Percentiles rank a stretch among this genome's conserved stretches.
Conservation (phyloP, 2,329 filamentous ascomycete genomes). For the Phialocephala subalpina region DNA sequence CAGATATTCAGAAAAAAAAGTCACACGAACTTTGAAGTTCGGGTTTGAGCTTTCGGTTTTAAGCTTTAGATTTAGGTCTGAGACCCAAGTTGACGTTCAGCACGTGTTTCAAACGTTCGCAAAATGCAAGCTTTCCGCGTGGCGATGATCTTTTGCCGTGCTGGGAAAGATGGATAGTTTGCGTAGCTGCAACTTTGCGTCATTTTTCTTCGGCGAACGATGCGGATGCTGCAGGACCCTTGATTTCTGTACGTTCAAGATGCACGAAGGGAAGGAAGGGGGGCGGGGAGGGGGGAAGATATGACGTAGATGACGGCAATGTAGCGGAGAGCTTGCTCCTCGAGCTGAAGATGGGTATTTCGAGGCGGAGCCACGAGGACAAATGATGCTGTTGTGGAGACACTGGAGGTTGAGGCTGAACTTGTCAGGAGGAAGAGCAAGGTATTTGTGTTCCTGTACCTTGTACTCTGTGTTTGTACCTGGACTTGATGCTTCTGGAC, state of each 20-base stretch:
- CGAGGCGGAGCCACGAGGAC: neutral
- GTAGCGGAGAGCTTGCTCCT: too few species aligned
- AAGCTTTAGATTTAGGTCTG: too few species aligned
- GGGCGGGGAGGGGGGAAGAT: too few species aligned
- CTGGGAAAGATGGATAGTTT: neutral
- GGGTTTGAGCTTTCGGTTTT: too few species aligned
- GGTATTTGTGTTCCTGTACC: neutral
- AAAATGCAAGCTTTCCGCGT: neutral
- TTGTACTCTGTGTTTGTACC: neutral
- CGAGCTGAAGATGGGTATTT: too few species aligned
- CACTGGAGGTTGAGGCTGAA: neutral
- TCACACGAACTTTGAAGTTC: too few species aligned
- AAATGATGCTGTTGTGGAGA: neutral
- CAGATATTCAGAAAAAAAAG: too few species aligned
- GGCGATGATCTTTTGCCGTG: neutral
- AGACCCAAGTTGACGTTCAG: too few species aligned
- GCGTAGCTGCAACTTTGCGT: neutral
- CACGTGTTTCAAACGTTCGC: neutral
- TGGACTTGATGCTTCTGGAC: neutral
- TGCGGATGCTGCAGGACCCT: neutral
- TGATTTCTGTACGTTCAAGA: too few species aligned
- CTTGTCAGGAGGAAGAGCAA: neutral
- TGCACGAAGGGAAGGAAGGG: too few species aligned
- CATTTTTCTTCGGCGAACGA: too few species aligned
- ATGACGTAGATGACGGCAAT: too few species aligned